Percentiles rank a stretch among this genome's conserved stretches.
Conservation (phyloP, 306 rosid species). For the Prunus davidiana region DNA sequence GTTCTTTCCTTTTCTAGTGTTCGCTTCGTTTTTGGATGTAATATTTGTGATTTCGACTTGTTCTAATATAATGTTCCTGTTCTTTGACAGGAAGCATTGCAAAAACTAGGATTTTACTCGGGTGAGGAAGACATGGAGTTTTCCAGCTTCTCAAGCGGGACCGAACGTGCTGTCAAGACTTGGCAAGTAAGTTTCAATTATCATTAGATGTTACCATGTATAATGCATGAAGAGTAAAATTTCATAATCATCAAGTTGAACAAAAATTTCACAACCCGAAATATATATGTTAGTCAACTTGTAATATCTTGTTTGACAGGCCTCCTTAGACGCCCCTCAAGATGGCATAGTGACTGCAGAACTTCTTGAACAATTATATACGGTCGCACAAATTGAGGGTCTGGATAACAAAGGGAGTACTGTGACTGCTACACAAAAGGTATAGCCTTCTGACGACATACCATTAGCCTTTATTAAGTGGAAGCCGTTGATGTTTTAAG, state of each 20-base stretch:
- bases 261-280: not conserved
- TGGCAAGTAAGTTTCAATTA: slow-evolving; percentile 78
- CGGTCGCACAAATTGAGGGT: slow-evolving; percentile 28
- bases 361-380: slow-evolving; percentile 62
- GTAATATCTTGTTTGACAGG: slow-evolving; percentile 37
- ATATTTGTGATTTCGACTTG: not conserved
- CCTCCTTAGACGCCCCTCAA: slow-evolving; percentile 59
- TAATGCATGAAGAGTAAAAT: not conserved
- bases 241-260: not conserved
- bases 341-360: slow-evolving; percentile 83
- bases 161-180: slow-evolving; percentile 93
- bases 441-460: slow-evolving; percentile 14
- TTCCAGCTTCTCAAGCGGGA: slow-evolving; percentile 77
- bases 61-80: not conserved
- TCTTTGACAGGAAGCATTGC: slow-evolving; percentile 67
- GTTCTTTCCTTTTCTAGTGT: not conserved
- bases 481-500: not conserved
- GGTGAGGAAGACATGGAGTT: slow-evolving; percentile 93
- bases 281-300: not conserved
- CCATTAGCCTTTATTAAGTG: not conserved
- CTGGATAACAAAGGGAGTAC: slow-evolving; percentile 23
- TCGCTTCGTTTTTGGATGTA: no score
- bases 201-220: not conserved
- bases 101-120: slow-evolving; percentile 73
- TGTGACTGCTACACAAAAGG: slow-evolving; percentile 35